Evolutionary conservation across 768 basidiomycete species (phyloP).

Genomic region (Hysterangium stoloniferum): DNA sequence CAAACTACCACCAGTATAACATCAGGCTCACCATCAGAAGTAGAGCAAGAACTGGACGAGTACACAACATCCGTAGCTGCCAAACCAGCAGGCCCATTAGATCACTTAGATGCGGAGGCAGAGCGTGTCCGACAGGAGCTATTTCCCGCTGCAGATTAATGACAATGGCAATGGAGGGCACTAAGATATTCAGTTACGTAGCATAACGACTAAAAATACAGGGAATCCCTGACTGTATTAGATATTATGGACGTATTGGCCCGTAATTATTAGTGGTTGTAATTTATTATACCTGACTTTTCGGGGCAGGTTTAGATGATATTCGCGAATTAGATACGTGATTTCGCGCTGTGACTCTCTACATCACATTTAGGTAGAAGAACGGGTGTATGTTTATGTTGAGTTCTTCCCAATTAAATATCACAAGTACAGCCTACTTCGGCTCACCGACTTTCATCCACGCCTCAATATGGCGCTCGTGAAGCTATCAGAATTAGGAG

Average conservation of each 20-base stretch:
- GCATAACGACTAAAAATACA: background rate
- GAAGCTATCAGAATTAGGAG: background rate
- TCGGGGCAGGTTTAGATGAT: background rate
- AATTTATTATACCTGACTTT: background rate
- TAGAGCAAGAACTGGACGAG: background rate
- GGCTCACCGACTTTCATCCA: slow-evolving; percentile 12
- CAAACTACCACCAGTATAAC: background rate
- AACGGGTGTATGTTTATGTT: background rate
- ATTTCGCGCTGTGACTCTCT: no score
- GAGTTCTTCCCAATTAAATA: background rate
- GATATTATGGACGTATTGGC: background rate
- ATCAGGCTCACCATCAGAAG: background rate
- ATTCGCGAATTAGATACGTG: no score
- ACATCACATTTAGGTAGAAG: background rate
- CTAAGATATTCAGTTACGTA: no score
- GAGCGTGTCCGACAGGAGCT: slow-evolving; percentile 30
- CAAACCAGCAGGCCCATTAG: slow-evolving; percentile 18
- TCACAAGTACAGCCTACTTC: background rate
- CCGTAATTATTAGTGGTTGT: no score
- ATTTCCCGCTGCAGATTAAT: slow-evolving; percentile 28
- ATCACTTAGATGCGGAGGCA: slow-evolving; percentile 28
- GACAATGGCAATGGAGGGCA: slow-evolving; percentile 1
- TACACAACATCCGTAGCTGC: background rate
- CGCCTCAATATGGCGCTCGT: slow-evolving; percentile 1
- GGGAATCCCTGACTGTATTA: background rate